Base-by-base conservation (phyloP, 2,329 filamentous ascomycete species). In the Trichophyton benhamiae region DNA sequence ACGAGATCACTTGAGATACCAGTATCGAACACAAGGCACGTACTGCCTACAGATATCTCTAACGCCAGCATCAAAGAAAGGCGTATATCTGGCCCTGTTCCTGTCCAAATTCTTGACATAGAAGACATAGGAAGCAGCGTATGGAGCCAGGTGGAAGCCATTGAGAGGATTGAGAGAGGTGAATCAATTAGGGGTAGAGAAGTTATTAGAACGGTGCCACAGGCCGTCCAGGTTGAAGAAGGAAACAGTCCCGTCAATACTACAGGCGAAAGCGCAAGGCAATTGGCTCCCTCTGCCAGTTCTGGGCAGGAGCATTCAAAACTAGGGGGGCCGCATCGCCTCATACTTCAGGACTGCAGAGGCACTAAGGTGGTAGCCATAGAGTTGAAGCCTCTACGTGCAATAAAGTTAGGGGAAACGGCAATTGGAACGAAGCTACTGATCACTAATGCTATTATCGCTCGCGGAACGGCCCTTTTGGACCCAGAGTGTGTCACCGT, bases 61-160 rank as follows among this genome's bases (percentile, higher is more conserved):
- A 77, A 83, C 65, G 77, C 81, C 0, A 74, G 76, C 2, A 72
- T 80, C 8, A 78, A 81, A 65, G 83, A 89, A 62, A 73, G 77
- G 3, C 76, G 74, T 0, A 76, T 97, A 0, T 63, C 76, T 0
- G 79, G 79, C 1, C 82, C 89, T 36, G 79, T 92, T 0, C 79
- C 87, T 2, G 86, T 94, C 0, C 94, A 97, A 72, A 83, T 97
- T 0, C 76, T 96, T 1, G 91, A 95, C 67, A 79, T 97, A 6
- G 87, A 95, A 70, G 91, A 97, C 70, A 81, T 97, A 20, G 82
- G 86, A 1, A 80, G 82, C 59, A 90, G 87, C 67, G 82, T 87
- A 59, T 95, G 91, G 89, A 87, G 89, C 65, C 90, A 96, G 72
- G 82, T 96, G 36, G 90, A 96, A 72, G 84, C 86, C 38, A 83